phyloP scores from a whole-genome alignment of 2,329 filamentous ascomycete genomes.

The Microcyclospora tardicrescens region DNA sequence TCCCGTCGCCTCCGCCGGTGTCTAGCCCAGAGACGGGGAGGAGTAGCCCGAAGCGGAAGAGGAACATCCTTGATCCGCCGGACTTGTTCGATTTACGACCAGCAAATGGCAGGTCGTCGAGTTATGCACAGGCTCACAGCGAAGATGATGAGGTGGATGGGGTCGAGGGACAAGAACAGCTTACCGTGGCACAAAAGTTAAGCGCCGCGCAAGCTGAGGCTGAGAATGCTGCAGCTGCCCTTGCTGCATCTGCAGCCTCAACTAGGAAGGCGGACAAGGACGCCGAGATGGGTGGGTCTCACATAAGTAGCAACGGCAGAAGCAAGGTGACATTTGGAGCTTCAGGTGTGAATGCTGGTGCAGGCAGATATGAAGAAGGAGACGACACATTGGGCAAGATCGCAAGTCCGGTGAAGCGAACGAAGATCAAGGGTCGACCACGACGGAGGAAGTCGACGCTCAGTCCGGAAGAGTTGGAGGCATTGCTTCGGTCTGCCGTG shows the following conservation, averaged over 20 bases:
- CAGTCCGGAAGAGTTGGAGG: slow-evolving; percentile 61
- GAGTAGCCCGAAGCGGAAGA: slow-evolving; percentile 17
- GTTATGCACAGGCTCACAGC: slow-evolving; percentile 2
- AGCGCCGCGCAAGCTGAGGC: slow-evolving; percentile 31
- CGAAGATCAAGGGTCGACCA: slow-evolving; percentile 43
- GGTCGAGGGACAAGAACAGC: slow-evolving; percentile 20
- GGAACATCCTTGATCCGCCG: slow-evolving; percentile 21
- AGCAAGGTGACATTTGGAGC: too few species aligned
- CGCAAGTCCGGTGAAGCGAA: slow-evolving; percentile 24
- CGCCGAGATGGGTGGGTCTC: neutral
- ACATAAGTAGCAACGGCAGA: too few species aligned
- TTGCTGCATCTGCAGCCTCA: neutral
- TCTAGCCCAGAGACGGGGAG: slow-evolving; percentile 1
- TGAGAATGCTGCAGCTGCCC: slow-evolving; percentile 27
- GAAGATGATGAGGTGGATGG: slow-evolving; percentile 17
- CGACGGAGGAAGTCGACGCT: slow-evolving; percentile 61
- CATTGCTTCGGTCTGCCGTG: slow-evolving; percentile 26
- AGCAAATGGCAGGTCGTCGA: slow-evolving; percentile 7
- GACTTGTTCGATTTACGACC: slow-evolving; percentile 24
- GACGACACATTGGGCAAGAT: slow-evolving; percentile 21
- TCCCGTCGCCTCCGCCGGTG: slow-evolving; percentile 5
- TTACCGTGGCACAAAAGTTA: slow-evolving; percentile 36
- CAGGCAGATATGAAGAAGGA: slow-evolving; percentile 5
- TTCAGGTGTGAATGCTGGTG: neutral
- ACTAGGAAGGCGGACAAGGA: slow-evolving; percentile 4